These are phyloP conservation scores for Candida pseudofarinosa DNA, from an alignment of 805 yeast species.

Conservation along the genomic window DNA sequence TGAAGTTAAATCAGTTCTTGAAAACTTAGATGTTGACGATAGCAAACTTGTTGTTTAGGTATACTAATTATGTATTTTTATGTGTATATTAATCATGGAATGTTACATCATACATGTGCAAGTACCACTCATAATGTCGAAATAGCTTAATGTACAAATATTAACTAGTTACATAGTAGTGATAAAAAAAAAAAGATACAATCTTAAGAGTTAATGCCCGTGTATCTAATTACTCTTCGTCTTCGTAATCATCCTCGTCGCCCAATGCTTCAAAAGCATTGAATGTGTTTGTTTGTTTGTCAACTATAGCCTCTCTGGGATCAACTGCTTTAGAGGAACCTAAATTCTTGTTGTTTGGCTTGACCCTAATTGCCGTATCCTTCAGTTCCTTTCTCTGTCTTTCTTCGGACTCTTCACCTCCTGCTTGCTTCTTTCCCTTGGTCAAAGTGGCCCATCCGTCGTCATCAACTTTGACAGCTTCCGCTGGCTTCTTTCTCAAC, in stretches of 20 bases:
- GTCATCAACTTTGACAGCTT: slow-evolving; percentile 56
- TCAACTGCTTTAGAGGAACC: slow-evolving; percentile 72
- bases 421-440: slow-evolving; percentile 45
- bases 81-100: too few species aligned
- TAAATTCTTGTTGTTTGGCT: slow-evolving; percentile 71
- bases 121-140: not conserved
- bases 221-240: slow-evolving; percentile 1
- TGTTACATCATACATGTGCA: too few species aligned
- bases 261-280: slow-evolving; percentile 82
- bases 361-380: slow-evolving; percentile 48
- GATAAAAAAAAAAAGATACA: slow-evolving; percentile 1
- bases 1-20: slow-evolving; percentile 32
- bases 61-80: too few species aligned
- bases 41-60: slow-evolving; percentile 17
- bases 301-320: slow-evolving; percentile 66
- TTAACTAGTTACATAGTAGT: slow-evolving; percentile 1
- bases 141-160: not conserved
- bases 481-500: slow-evolving; percentile 53
- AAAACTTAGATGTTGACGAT: slow-evolving; percentile 33
- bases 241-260: slow-evolving; percentile 46
- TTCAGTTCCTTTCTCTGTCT: slow-evolving; percentile 44
- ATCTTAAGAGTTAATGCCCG: not conserved
- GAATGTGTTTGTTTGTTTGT: slow-evolving; percentile 60
- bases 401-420: slow-evolving; percentile 48
- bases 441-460: slow-evolving; percentile 80